Evolutionary conservation across 2,329 filamentous ascomycete genomes (phyloP), one percentile per base, ranked within the genome.

Genomic region (Sporothrix curviconia): DNA sequence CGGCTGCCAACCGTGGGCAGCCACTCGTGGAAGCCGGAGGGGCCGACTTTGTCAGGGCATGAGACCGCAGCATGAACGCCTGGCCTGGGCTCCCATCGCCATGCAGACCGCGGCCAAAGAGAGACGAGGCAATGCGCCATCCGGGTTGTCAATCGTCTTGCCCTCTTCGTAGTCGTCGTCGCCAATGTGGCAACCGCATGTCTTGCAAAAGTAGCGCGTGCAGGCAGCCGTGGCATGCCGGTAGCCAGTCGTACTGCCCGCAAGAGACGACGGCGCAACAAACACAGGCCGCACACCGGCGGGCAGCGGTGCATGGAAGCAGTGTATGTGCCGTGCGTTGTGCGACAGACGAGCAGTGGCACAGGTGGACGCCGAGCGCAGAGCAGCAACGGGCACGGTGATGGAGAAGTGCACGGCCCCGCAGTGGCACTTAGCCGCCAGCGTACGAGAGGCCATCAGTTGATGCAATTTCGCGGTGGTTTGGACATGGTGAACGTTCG

Each of bases 131-230:
- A 7, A 50, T 17, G 8, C 46, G 46, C 30, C 46, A 50, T 19
- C 24, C 46, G 46, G 46, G 19, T 24, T 24, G 4, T 22, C 17
- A 3, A 32, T 30, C 7, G 28, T 24, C 9, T 17, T 36, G 2
- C 30, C 34, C 3, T 30, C 7, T 15, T 52, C 49, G 15, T 19
- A 40, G 37, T 54, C 39, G 8, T 54, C 50, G 39, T 54, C 51
- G 24, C 50, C 50, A 17, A 53, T 53, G 24, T 53, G 50, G 14
- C 22, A 14, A 7, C 50, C 50, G 50, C 50, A 53, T 24, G 50
- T 53, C 24, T 40, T 53, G 37, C 50, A 53, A 22, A 53, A 53
- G n/a, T 43, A 43, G 39, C 50, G 50, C 12, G 37, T 42, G 22
- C 25, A 24, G 14, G n/a, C 25, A 25, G 50, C 50, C 4, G 36